Base-by-base conservation (phyloP, 306 rosid genomes). In the Crataegus laevigata region DNA sequence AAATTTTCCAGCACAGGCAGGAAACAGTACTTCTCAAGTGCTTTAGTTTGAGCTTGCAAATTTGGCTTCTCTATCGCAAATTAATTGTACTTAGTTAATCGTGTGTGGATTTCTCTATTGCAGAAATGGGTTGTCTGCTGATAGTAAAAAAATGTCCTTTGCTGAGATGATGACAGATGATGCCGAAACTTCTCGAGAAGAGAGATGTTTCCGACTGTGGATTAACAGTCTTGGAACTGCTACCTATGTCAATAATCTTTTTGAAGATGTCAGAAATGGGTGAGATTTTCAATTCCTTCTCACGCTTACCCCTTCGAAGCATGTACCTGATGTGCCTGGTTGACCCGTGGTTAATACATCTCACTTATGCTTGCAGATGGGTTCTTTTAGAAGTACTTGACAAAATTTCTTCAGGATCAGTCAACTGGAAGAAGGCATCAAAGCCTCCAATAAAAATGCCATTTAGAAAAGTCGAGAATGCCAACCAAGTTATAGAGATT, bases 361-460 rank as follows among this genome's bases (percentile, higher is more conserved):
- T 67, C 28, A 34, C 36, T 63, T 73, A 25, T 67, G 57, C 77
- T 36, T 78, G 86, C 88, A 96, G 99, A 77, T 96, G 99, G 99
- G 93, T 96, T 84, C 92, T 96, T 58, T 82, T 96, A 81, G 99
- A 96, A 89, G 92, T 89, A 83, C 99, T 96, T 85, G 99, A 96
- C 82, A 96, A 92, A 87, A 88, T 89, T 84, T 84, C 85, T 43
- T 83, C 91, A 19, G 96, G 90, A 85, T 88, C 97, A 59, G 99
- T 96, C 78, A 88, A 88, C 83, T 96, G 99, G 99, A 96, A 96
- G 83, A 88, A 79, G 86, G 98, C 99, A 12, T 75, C 99, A 69
- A 96, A 96, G 86, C 99, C 99, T 81, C 99, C 99, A 61, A 90
- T 96, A 82, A 85, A 90, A 93, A 92, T 96, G 98, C 99, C 99